A percentile compares a stretch with the other conserved stretches of the same genome.
phyloP scores from a whole-genome alignment of 768 basidiomycete genomes.

The Tremella mesenterica region DNA sequence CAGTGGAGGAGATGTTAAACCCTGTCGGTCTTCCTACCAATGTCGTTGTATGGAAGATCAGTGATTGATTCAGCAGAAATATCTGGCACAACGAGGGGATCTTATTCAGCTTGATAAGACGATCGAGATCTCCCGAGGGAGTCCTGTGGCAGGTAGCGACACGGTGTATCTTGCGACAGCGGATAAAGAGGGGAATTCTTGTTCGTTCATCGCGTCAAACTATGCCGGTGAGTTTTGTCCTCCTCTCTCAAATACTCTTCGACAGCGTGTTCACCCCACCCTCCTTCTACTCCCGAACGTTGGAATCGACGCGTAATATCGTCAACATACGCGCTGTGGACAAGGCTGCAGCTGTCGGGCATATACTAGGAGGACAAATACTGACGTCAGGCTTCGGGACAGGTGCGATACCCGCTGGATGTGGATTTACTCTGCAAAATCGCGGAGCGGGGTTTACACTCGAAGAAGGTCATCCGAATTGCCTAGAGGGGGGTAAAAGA shows the following conservation, averaged over 20 bases:
- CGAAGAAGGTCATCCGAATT: slow-evolving; percentile 73
- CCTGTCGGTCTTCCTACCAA: no score
- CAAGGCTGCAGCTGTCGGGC: no score
- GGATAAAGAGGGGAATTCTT: slow-evolving; percentile 47
- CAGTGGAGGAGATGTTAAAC: slow-evolving; percentile 69
- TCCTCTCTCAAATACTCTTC: neutral
- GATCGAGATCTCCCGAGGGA: slow-evolving; percentile 61
- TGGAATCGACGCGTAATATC: no score
- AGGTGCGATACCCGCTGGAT: slow-evolving; percentile 78
- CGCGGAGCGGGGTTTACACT: slow-evolving; percentile 78
- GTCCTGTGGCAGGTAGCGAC: slow-evolving; percentile 75
- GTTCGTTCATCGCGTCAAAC: slow-evolving; percentile 44
- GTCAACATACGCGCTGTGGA: no score
- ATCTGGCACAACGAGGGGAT: slow-evolving; percentile 67
- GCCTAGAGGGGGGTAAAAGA: slow-evolving; percentile 73
- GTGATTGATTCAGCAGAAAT: no score
- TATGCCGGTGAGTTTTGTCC: slow-evolving; percentile 32
- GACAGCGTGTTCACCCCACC: no score
- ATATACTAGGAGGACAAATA: no score
- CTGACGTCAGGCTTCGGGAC: slow-evolving; percentile 89
- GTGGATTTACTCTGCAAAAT: slow-evolving; percentile 95
- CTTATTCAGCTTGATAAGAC: slow-evolving; percentile 70
- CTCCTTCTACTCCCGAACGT: no score
- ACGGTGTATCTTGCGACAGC: slow-evolving; percentile 89
- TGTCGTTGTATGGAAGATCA: no score